Evolutionary conservation across 1,284 basidiomycete species (phyloP).

Genomic region (Phellinidium pouzarii): DNA sequence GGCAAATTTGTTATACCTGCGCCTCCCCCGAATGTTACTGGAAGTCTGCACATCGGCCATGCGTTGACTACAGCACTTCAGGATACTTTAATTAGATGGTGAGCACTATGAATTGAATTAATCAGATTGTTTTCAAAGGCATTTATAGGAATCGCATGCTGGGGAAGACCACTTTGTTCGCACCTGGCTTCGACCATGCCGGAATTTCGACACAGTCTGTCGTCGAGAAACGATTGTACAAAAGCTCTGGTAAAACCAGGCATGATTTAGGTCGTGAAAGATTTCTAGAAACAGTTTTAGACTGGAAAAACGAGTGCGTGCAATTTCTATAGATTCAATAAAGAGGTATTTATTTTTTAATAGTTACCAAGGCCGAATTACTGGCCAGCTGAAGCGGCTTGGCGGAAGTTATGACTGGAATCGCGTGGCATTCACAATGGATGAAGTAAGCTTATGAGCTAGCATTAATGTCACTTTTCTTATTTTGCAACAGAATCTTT

Average conservation of each 20-base stretch:
- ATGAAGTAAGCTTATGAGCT: conserved; percentile 51
- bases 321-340: conserved; percentile 10
- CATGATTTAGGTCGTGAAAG: conserved; percentile 93
- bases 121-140: conserved; percentile 17
- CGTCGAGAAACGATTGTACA: conserved; percentile 90
- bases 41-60: conserved; percentile 94
- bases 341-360: conserved; percentile 26
- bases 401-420: conserved; percentile 96
- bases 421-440: conserved; percentile 94
- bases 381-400: conserved; percentile 82
- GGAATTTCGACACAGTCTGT: conserved; percentile 99
- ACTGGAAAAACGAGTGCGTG: conserved; percentile 93
- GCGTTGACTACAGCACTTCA: conserved; percentile 92
- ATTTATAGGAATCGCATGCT: conserved; percentile 85
- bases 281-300: conserved; percentile 89
- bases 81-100: conserved; percentile 86
- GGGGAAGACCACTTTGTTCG: conserved; percentile 86
- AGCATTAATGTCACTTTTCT: neutral
- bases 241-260: conserved; percentile 76
- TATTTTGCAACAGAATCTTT: conserved; percentile 48
- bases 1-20: conserved; percentile 84
- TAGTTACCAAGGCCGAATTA: conserved; percentile 58
- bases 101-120: conserved; percentile 31
- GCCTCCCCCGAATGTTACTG: conserved; percentile 99
- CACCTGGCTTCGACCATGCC: conserved; percentile 97